Conservation (phyloP, 2,329 filamentous ascomycete species). For the Pseudogymnoascus sp. region DNA sequence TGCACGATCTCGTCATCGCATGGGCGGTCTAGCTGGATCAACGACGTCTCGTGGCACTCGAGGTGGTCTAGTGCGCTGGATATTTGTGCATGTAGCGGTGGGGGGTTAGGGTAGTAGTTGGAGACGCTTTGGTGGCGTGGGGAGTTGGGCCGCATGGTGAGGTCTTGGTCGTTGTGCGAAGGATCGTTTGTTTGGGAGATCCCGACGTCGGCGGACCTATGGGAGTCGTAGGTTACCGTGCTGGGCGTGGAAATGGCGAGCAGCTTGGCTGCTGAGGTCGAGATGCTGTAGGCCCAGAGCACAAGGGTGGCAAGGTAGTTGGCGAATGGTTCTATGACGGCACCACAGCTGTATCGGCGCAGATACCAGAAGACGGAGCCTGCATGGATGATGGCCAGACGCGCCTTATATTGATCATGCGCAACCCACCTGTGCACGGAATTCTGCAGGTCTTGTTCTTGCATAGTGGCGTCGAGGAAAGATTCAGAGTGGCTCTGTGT, state of each 20-base stretch:
- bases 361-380: constrained; percentile 39
- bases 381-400: constrained; percentile 36
- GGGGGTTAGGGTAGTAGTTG: not conserved
- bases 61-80: not conserved
- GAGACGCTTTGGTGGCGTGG: not conserved
- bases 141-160: not conserved
- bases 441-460: constrained; percentile 22
- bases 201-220: not conserved
- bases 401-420: constrained; percentile 35
- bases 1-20: constrained; percentile 17
- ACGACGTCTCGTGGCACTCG: constrained; percentile 5
- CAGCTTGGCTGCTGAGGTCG: constrained; percentile 4
- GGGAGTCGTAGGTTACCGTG: not conserved
- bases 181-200: not conserved
- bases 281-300: constrained; percentile 33
- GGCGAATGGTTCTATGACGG: constrained; percentile 33
- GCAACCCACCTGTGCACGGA: constrained; percentile 17
- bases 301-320: constrained; percentile 32
- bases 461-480: constrained; percentile 25
- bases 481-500: constrained; percentile 35
- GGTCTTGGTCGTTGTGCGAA: not conserved
- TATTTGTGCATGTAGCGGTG: not conserved
- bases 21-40: constrained; percentile 15
- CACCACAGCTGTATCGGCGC: constrained; percentile 33
- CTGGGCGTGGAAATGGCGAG: not conserved